Evolutionary conservation across 2,329 filamentous ascomycete species (phyloP), one percentile per base, ranked within the genome.

Genomic region (Phyllosticta ampelicida): DNA sequence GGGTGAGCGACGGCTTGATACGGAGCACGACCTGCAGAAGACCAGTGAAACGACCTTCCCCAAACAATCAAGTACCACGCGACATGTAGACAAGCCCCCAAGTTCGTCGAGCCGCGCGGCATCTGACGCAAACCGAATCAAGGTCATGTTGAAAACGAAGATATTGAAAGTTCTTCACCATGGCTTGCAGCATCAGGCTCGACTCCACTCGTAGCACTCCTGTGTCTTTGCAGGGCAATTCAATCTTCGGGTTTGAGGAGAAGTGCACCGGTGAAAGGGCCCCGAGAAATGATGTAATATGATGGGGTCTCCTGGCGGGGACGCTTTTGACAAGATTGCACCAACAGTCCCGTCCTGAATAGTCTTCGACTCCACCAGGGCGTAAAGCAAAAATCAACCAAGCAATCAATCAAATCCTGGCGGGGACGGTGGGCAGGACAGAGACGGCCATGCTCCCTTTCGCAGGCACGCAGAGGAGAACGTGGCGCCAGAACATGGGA

Each of bases 151-250:
- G n/a, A 26, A 26, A 8, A 8, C 8, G 23, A 26, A 4, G 23
- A 26, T 26, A 26, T 26, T 26, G 23, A 8, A 4, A 8, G 23
- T 44, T 13, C 36, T n/a, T n/a, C 36, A 44, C 8, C 3, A n/a
- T 44, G 36, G 36, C 36, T 13, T 36, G 30, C 30, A 36, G 30
- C 30, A 13, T 11, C n/a, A n/a, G n/a, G n/a, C n/a, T 44, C 13
- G 36, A 16, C 21, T 51, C 18, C 49, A 51, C 18, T 51, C 18
- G 55, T 58, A 30, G 55, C 55, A 57, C 55, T 26, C 23, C 23
- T 28, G 50, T 44, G 50, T 58, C 48, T 44, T 50, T 50, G 55
- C 55, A 53, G 11, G 53, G 55, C 55, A 58, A 58, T 58, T 44
- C 55, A 58, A 58, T 58, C 50, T 58, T 51, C 55, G 55, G 44